Base-by-base conservation (phyloP, 352 stramenopile species). In the Phytophthora sojae region DNA sequence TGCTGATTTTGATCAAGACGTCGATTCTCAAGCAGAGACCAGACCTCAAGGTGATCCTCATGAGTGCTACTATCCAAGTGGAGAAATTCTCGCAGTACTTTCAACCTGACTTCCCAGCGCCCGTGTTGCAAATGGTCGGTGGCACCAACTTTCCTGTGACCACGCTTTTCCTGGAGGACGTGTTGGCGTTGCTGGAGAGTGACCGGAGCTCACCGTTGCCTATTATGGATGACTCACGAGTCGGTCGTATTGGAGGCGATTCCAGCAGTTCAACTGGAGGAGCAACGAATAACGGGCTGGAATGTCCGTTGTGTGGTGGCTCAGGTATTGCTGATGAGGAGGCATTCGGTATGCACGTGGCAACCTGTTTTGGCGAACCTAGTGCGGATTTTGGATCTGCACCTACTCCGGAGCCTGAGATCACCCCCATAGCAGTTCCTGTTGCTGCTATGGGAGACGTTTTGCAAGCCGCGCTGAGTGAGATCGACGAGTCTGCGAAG, bases 61-160 rank as follows among this genome's bases (percentile, higher is more conserved):
- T 99, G 97, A 98, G 89, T 66, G 97, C 97, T 6, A 99, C 97
- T 5, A 97, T 99, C 49, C 93, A 98, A 57, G 93, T 94, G 4
- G 83, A 98, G 29, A 98, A 98, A 57, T 94, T 99, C 64, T 82
- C 89, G 11, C 76, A 79, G 35, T 99, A 99, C 68, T 99, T 98
- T 68, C 77, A 91, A 54, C 80, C 86, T 23, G 75, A 89, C 29
- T 91, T 84, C 25, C 70, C 75, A 6, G 90, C 86, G 19, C 91
- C 89, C 11, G 80, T 97, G 21, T 49, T 94, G 21, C 82, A 90
- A 29, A 96, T 96, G 78, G 76, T 87, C 6, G 89, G 91, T 15
- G 92, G 91, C 9, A 84, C 94, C 6, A 97, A 89, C 29, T 96
- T 87, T 57, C 95, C 95, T 0, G 94, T 98, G 8, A 91, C 96